These are phyloP conservation scores for Catharanthus roseus DNA, from an alignment of 257 asterid genomes.

Conservation along the genomic window DNA sequence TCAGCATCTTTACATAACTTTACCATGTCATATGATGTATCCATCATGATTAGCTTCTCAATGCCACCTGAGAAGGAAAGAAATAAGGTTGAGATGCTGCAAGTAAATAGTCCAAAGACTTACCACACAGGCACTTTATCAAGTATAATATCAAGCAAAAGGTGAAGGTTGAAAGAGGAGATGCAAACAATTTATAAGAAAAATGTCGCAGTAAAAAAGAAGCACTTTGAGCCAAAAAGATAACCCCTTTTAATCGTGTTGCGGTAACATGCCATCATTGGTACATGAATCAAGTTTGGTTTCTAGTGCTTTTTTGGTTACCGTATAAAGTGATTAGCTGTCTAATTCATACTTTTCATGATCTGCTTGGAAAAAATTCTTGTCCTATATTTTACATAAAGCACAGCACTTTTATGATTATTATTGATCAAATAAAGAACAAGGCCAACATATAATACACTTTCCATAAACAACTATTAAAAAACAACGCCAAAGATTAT, in stretches of 20 bases:
- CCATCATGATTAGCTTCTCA: conserved; percentile 83
- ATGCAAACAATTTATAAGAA: background rate
- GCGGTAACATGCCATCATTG: background rate
- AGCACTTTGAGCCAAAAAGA: background rate
- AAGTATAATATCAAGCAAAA: background rate
- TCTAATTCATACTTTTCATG: background rate
- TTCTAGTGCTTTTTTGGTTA: background rate
- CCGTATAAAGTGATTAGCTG: background rate
- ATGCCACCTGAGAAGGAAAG: conserved; percentile 63
- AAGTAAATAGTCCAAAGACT: background rate
- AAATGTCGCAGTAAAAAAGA: background rate
- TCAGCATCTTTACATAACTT: conserved; percentile 62
- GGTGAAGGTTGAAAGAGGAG: background rate
- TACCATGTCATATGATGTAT: conserved; percentile 79
- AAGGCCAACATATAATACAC: background rate
- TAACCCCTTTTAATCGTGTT: background rate
- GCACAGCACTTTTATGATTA: background rate
- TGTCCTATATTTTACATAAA: background rate
- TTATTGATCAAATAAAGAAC: background rate
- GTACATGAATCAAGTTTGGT: background rate
- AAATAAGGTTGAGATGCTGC: conserved; percentile 6
- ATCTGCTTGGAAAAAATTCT: too few relatives aligned
- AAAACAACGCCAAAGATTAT: background rate
- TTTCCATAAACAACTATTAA: too few relatives aligned
- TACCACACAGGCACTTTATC: background rate